Conservation (phyloP, 345 rosid species). For the Aquilaria yunnanensis region DNA sequence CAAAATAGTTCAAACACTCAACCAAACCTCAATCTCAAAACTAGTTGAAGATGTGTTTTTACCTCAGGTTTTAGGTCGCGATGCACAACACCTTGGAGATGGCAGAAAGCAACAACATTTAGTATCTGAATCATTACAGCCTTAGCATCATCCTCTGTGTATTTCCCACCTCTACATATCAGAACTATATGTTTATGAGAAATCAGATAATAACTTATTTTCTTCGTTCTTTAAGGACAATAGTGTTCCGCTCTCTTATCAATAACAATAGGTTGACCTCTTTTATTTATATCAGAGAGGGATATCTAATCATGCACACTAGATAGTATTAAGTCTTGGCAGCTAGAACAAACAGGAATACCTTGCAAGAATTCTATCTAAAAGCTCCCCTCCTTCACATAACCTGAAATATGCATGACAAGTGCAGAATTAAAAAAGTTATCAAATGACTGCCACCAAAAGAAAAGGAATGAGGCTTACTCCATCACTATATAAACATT, state of each 20-base stretch:
- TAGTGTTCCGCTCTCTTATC: background rate
- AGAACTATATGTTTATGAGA: slow-evolving; percentile 8
- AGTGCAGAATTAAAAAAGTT: background rate
- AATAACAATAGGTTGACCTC: background rate
- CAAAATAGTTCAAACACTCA: no score
- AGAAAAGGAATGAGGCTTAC: slow-evolving; percentile 41
- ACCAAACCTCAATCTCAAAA: no score
- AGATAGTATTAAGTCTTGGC: no score
- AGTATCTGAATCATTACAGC: slow-evolving; percentile 83
- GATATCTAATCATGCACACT: no score
- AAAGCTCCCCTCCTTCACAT: slow-evolving; percentile 97
- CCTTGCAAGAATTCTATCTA: slow-evolving; percentile 98
- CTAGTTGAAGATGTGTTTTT: background rate
- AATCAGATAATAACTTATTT: slow-evolving; percentile 3
- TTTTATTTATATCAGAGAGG: no score
- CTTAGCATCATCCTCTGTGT: slow-evolving; percentile 94
- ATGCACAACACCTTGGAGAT: slow-evolving; percentile 97
- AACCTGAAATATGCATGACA: slow-evolving; percentile 43
- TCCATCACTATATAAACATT: slow-evolving; percentile 95
- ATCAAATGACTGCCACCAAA: background rate
- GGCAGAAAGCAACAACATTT: slow-evolving; percentile 90
- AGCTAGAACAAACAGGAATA: slow-evolving; percentile 14
- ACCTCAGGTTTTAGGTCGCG: slow-evolving; percentile 99
- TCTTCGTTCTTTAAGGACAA: slow-evolving; percentile 5
- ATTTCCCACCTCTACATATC: slow-evolving; percentile 86